Evolutionary conservation across 345 rosid species (phyloP), one percentile per base, ranked within the genome.

Genomic region (Eucalyptus curtisii): DNA sequence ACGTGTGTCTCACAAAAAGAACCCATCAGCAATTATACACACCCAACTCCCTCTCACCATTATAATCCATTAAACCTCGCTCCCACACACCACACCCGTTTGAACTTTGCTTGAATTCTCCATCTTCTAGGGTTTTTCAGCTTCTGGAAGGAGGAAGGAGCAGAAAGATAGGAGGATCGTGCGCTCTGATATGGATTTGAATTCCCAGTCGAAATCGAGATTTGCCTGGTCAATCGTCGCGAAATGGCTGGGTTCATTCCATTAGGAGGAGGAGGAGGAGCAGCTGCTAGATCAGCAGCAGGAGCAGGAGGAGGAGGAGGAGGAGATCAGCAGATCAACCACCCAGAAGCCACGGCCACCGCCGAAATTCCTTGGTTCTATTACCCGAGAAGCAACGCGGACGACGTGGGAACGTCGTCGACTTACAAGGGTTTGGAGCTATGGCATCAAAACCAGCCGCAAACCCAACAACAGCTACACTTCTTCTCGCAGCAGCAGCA

Each of bases 191-290:
- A 76, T 76, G 82, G 82, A 76, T 76, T 76, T 76, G 82, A 76
- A 76, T 76, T 76, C 47, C 82, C 82, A 4, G 27, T 76, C 47
- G 82, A 8, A 76, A 37, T 76, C 47, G 45, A 76, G 82, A 76
- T 19, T 76, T 76, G 82, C 27, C 47, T 27, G 27, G 47, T 86
- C 81, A 55, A 47, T 47, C 81, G 87, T 82, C 55, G 45, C 47
- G 71, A 49, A 86, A 93, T 93, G 94, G 93, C 94, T 86, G 93
- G 93, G 25, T 57, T 93, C 42, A 92, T 93, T 90, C 91, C 94
- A 16, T 86, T 93, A 93, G 91, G 91, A 37, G 91, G 89, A 79
- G 87, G 91, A 71, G 68, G 86, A 44, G 61, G 13, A 55, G 61
- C 0, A 55, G 40, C 57, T 42, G 15, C 55, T 52, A 57, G 86